phyloP scores from a whole-genome alignment of 441 rosid species.

The Aquilaria agallochum region DNA sequence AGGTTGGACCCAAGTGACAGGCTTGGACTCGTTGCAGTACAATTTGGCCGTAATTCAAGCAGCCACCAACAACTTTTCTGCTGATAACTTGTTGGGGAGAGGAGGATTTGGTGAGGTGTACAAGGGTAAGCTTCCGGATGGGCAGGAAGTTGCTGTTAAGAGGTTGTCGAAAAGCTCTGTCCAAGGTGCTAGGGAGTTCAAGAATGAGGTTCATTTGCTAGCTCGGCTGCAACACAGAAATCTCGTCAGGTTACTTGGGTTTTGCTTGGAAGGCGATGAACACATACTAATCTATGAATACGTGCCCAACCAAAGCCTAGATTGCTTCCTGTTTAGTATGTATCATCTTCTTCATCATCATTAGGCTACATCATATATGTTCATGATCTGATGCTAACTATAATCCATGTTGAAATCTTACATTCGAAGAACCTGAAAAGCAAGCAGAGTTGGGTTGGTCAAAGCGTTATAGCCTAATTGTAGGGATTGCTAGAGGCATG shows the following conservation, averaged over 20 bases:
- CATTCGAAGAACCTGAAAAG: constrained; percentile 19
- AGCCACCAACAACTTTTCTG: constrained; percentile 22
- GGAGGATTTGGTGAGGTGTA: constrained; percentile 37
- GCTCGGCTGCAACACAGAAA: constrained; percentile 27
- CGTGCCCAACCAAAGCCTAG: constrained; percentile 35
- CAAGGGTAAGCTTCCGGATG: constrained; percentile 20
- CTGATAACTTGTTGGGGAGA: constrained; percentile 23
- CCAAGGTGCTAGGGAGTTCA: constrained; percentile 19
- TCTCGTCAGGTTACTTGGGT: constrained; percentile 30
- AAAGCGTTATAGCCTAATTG: constrained; percentile 19
- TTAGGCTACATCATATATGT: too few relatives aligned
- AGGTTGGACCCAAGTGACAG: constrained; percentile 17
- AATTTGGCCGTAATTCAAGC: constrained; percentile 16
- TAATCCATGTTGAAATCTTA: too few relatives aligned
- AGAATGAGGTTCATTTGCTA: constrained; percentile 22
- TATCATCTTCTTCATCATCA: background rate
- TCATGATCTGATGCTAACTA: too few relatives aligned
- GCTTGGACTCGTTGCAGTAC: constrained; percentile 19
- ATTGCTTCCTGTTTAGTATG: constrained; percentile 25
- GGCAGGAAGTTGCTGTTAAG: constrained; percentile 21
- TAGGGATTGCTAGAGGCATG: constrained; percentile 30
- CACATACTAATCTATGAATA: constrained; percentile 26
- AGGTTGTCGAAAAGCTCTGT: constrained; percentile 17
- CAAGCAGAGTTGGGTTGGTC: constrained; percentile 27
- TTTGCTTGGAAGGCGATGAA: constrained; percentile 23